phyloP scores from a whole-genome alignment of 139 green algal genomes.

The Tetratostichococcus sp. region DNA sequence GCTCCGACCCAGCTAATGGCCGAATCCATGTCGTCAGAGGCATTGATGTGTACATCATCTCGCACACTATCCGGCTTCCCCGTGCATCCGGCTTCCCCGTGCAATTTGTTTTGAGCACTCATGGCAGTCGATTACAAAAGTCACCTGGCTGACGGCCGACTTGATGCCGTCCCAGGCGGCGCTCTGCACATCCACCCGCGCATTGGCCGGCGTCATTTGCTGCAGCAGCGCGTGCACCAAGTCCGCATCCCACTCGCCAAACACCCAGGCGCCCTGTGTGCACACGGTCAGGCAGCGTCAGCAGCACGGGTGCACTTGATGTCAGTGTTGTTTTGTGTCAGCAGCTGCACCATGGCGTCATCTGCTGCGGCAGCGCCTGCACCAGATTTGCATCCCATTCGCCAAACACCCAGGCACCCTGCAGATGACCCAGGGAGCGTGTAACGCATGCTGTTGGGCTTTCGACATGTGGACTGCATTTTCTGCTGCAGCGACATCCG shows the following conservation, averaged over 20 bases:
- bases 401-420: conserved; percentile 56
- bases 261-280: conserved; percentile 41
- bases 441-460: too few relatives aligned
- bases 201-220: conserved; percentile 27
- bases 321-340: too few relatives aligned
- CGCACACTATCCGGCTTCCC: too few relatives aligned
- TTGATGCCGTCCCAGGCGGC: conserved; percentile 27
- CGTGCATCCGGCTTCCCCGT: too few relatives aligned
- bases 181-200: conserved; percentile 68
- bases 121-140: too few relatives aligned
- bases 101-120: too few relatives aligned
- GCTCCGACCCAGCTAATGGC: too few relatives aligned
- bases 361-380: conserved; percentile 33
- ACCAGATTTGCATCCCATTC: conserved; percentile 62
- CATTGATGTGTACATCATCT: too few relatives aligned
- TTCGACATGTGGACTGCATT: conserved; percentile 14
- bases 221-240: conserved; percentile 50
- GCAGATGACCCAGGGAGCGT: too few relatives aligned
- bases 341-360: conserved; percentile 31
- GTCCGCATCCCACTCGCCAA: conserved; percentile 60
- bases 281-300: too few relatives aligned
- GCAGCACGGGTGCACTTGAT: too few relatives aligned
- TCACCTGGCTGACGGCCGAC: not conserved
- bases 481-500: conserved; percentile 38
- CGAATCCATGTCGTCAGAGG: too few relatives aligned